Percentiles rank a stretch among this genome's conserved stretches.
phyloP scores from a whole-genome alignment of 2,329 filamentous ascomycete species.

The Cladosporium austrohemisphaericum region DNA sequence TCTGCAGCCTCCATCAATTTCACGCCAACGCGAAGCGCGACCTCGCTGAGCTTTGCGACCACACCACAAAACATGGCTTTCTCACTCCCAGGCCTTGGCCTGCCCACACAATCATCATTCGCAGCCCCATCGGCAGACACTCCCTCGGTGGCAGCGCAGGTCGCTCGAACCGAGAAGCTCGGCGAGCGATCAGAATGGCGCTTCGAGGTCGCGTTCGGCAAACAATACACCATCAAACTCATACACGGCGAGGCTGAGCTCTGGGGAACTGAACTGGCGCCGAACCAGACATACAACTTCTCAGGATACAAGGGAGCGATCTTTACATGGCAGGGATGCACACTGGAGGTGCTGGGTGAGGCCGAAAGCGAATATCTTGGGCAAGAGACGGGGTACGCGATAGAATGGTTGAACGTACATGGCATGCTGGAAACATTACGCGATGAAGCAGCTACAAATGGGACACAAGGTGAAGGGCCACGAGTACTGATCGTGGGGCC shows the following conservation, averaged over 20 bases:
- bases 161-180: slow-evolving; percentile 40
- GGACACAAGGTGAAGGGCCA: slow-evolving; percentile 53
- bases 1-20: too few relatives aligned
- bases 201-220: slow-evolving; percentile 37
- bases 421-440: slow-evolving; percentile 76
- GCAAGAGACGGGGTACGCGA: slow-evolving; percentile 72
- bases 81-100: slow-evolving; percentile 15
- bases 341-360: slow-evolving; percentile 71
- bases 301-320: slow-evolving; percentile 79
- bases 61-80: slow-evolving; percentile 22
- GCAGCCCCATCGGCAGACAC: slow-evolving; percentile 5
- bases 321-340: slow-evolving; percentile 88
- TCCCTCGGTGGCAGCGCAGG: slow-evolving; percentile 3
- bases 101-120: not conserved
- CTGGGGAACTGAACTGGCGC: slow-evolving; percentile 89
- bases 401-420: slow-evolving; percentile 79
- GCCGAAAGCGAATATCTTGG: slow-evolving; percentile 66
- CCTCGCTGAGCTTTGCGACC: slow-evolving; percentile 28
- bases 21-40: too few relatives aligned
- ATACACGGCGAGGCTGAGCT: slow-evolving; percentile 82
- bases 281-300: slow-evolving; percentile 75
- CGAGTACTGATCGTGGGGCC: slow-evolving; percentile 81
- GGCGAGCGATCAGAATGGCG: slow-evolving; percentile 45
- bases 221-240: slow-evolving; percentile 52
- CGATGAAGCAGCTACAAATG: slow-evolving; percentile 46